Conservation (phyloP, 176 grass and related monocot species). For the Zizania latifolia region DNA sequence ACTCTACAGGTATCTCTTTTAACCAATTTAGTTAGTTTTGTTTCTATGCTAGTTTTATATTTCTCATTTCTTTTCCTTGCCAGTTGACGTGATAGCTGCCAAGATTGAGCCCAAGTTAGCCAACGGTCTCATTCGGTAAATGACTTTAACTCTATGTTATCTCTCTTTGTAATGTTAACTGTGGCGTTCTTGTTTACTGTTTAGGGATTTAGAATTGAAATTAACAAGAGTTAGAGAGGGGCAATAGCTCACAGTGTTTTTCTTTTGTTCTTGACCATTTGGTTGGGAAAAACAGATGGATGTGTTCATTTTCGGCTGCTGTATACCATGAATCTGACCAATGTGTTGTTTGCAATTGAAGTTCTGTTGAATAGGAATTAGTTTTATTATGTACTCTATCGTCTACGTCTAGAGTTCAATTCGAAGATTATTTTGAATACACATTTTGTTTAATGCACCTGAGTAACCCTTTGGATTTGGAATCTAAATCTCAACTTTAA, state of each 20-base stretch:
- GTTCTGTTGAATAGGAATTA: not conserved
- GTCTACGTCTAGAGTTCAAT: not conserved
- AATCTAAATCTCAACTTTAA: not conserved
- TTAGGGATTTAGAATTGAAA: not conserved
- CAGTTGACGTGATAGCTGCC: conserved; percentile 38
- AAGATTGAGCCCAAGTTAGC: conserved; percentile 37
- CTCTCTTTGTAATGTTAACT: not conserved
- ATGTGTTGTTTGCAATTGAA: not conserved
- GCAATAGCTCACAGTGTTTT: not conserved
- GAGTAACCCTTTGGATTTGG: not conserved
- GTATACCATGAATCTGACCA: not conserved
- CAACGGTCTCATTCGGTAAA: conserved; percentile 41
- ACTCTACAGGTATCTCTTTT: conserved; percentile 27
- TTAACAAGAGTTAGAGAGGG: not conserved
- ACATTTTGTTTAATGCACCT: not conserved
- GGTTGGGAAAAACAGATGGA: not conserved
- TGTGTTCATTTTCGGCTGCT: not conserved
- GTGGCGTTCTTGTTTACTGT: not conserved
- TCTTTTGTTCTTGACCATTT: not conserved
- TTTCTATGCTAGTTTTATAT: not conserved
- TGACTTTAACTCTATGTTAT: not conserved
- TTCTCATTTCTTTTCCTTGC: not conserved
- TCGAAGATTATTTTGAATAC: not conserved
- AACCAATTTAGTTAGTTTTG: not conserved
- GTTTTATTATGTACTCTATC: not conserved